Base-by-base conservation (phyloP, 805 yeast genomes). In the Metschnikowia aberdeeniae region DNA sequence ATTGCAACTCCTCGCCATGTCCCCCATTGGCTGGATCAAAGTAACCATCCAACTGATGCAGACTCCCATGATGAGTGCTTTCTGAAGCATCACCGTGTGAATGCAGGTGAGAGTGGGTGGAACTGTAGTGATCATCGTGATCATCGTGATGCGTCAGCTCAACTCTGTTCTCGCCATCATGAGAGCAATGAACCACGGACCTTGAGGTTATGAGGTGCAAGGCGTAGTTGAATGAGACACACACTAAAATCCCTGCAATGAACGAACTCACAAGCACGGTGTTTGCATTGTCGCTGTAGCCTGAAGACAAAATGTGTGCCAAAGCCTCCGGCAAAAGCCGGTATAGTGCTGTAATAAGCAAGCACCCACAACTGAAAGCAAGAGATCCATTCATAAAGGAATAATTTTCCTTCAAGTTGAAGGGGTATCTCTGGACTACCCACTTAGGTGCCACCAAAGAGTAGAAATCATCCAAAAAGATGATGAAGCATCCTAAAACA, bases 171-270 rank as follows among this genome's bases (percentile, higher is more conserved):
- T 57, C 63, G 10, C 66, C 75, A 10, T 70, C 80, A 56, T 89
- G 96, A 12, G 80, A 84, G 64, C 97, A 89, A 59, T 89, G 97
- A 0, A 90, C 86, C 29, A 90, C 77, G 28, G 90, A 82, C 60
- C 87, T 87, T 41, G 92, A 80, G 0, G 97, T 87, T 42, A 82
- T 63, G 30, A 79, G 62, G 62, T 90, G 97, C 5, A 93, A 79
- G 1, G 84, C 31, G 24, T 70, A 60, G 61, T 89, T 90, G 44
- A 92, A 66, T 1, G 64, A 48, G 1, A 80, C 61, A 58, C 96
- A 87, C 1, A 79, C 50, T 1, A 67, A 36, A 2, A 85, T 76
- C 2, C 99, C 98, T 1, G 66, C 56, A 3, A 79, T 69, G 52
- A 76, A 75, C 8, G 77, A 69, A 0, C 71, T 64, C 34, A 78